A percentile compares a stretch with the other conserved stretches of the same genome.
Evolutionary conservation across 2,329 filamentous ascomycete genomes (phyloP).

Genomic region (Pestalotiopsis sp.): DNA sequence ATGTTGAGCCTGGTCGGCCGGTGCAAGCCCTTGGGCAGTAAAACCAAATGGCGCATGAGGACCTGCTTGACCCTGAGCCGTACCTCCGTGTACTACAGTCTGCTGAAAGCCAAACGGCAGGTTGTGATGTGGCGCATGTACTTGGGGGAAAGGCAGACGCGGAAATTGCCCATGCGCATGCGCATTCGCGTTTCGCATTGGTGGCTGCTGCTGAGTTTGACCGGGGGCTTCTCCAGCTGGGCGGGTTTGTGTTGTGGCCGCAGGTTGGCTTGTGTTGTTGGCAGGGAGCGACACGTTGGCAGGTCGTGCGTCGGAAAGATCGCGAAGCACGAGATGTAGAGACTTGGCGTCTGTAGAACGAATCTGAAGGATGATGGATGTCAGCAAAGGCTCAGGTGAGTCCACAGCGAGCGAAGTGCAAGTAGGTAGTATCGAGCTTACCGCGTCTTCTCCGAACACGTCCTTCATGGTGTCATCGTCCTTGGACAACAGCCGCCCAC

Average conservation of each 20-base stretch:
- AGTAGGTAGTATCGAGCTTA: slow-evolving; percentile 33
- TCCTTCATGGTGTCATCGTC: slow-evolving; percentile 59
- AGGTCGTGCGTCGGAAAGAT: slow-evolving; percentile 26
- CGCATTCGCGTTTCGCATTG: neutral
- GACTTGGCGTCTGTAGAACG: slow-evolving; percentile 29
- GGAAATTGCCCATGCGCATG: slow-evolving; percentile 10
- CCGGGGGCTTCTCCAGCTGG: slow-evolving; percentile 18
- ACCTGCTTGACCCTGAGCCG: slow-evolving; percentile 12
- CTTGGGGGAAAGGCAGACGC: slow-evolving; percentile 16
- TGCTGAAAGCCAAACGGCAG: slow-evolving; percentile 25
- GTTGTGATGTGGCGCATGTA: slow-evolving; percentile 20
- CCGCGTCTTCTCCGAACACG: slow-evolving; percentile 58
- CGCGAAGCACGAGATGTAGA: slow-evolving; percentile 36
- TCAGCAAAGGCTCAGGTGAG: neutral
- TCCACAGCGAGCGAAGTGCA: neutral
- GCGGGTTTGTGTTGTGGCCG: slow-evolving; percentile 20
- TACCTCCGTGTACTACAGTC: neutral
- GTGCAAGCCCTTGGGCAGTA: neutral
- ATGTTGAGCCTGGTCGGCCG: too few relatives aligned
- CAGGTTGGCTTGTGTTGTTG: slow-evolving; percentile 16
- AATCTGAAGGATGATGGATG: slow-evolving; percentile 22
- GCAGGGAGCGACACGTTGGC: slow-evolving; percentile 19
- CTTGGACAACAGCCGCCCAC: slow-evolving; percentile 56
- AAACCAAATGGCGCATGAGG: slow-evolving; percentile 19
- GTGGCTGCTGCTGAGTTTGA: slow-evolving; percentile 15